phyloP scores from a whole-genome alignment of 371 early-diverging fungal genomes.

The Sporodiniella umbellata region DNA sequence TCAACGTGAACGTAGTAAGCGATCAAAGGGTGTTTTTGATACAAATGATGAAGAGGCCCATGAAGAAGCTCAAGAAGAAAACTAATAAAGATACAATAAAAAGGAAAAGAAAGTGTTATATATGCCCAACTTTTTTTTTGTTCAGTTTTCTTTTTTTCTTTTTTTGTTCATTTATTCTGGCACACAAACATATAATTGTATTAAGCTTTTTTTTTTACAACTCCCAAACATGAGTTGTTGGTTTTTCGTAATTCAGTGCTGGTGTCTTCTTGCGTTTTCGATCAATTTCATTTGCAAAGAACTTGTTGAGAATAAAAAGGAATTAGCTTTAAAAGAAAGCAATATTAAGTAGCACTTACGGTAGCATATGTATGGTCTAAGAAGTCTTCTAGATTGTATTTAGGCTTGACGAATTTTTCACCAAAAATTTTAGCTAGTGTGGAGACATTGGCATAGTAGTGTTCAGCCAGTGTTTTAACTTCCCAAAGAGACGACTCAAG shows the following conservation, averaged over 20 bases:
- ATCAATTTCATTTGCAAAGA: slow-evolving; percentile 67
- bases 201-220: too few relatives aligned
- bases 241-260: slow-evolving; percentile 64
- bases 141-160: too few relatives aligned
- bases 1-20: slow-evolving; percentile 71
- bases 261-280: slow-evolving; percentile 69
- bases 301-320: slow-evolving; percentile 26
- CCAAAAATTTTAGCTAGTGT: slow-evolving; percentile 81
- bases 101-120: background rate
- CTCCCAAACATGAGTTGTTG: slow-evolving; percentile 36
- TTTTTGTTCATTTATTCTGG: too few relatives aligned
- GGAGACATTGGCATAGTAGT: slow-evolving; percentile 83
- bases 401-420: slow-evolving; percentile 83
- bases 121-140: too few relatives aligned
- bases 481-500: slow-evolving; percentile 93
- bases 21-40: slow-evolving; percentile 49
- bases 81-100: background rate
- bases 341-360: slow-evolving; percentile 43
- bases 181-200: too few relatives aligned
- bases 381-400: slow-evolving; percentile 88
- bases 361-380: slow-evolving; percentile 88
- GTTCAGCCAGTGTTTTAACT: slow-evolving; percentile 74
- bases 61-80: background rate
- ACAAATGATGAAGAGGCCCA: slow-evolving; percentile 41
- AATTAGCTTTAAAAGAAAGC: background rate